Base-by-base conservation (phyloP, 179 eudicot genomes). In the Silene noctiflora region DNA sequence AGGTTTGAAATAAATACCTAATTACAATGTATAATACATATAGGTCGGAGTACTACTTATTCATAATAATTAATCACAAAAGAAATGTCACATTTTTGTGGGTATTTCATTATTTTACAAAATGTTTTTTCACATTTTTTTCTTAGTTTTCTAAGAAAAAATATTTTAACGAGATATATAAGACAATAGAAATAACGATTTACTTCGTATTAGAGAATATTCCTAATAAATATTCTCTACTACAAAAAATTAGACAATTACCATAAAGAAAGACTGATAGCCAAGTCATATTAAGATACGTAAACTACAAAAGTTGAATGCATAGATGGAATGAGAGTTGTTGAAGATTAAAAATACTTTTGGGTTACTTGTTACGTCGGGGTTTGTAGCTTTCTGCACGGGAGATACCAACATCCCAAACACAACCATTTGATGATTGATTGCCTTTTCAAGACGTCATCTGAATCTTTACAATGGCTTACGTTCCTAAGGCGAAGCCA, bases 191-290 rank as follows among this genome's bases (percentile, higher is more conserved):
- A 42, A 42, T 42, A 42, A 42, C 2, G 1, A 42, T 42, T 42
- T 42, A 35, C 0, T 35, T 8, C 6, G 8, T 6, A 42, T 42
- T 9, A 42, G 46, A 42, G 46, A 42, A 42, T 42, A 42, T 35
- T 35, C 42, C 42, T 6, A 35, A 35, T 35, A 35, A 35, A 35
- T 4, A 35, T 42, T 42, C 46, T 42, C 12, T 42, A 42, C 1
- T 7, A 42, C 51, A 14, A 65, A 16, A 16, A 25, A n/a, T 24
- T 17, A 6, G 4, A 31, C 14, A 19, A 20, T 19, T 13, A 48
- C n/a, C 17, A 46, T 20, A 53, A n/a, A 4, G 73, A 22, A 56
- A 72, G 71, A 77, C 69, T 77, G 75, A 81, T 74, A 74, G 81
- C 62, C 33, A 77, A 77, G 76, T 69, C 27, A 44, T 3, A 69